Evolutionary conservation across 768 basidiomycete species (phyloP).

Genomic region (Kondoa malvinella): DNA sequence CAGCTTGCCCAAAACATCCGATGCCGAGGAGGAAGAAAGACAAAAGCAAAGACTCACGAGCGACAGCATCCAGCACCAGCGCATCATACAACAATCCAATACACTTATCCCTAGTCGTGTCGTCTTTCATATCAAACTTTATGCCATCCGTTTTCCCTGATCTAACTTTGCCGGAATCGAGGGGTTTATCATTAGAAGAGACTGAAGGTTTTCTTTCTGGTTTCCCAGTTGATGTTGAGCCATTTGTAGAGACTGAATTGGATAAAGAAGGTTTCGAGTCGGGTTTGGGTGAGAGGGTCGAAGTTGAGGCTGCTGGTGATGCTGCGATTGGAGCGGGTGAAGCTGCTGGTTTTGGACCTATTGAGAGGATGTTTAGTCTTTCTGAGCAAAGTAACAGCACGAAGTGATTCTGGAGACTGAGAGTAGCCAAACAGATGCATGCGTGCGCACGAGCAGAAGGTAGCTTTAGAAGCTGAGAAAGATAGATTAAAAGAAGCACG

Average conservation of each 20-base stretch:
- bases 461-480: too few species aligned
- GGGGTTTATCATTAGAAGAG: neutral
- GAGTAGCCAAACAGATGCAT: too few species aligned
- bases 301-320: constrained; percentile 11
- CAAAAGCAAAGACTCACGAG: constrained; percentile 46
- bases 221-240: too few species aligned
- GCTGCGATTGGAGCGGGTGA: constrained; percentile 9
- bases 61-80: constrained; percentile 64
- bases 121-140: constrained; percentile 42
- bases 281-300: constrained; percentile 19
- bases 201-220: neutral
- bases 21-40: neutral
- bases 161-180: neutral
- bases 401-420: too few species aligned
- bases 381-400: too few species aligned
- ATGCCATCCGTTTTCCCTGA: constrained; percentile 46
- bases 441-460: too few species aligned
- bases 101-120: constrained; percentile 70
- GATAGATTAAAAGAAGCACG: too few species aligned
- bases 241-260: neutral
- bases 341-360: constrained; percentile 9
- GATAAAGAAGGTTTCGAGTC: neutral
- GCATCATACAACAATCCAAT: constrained; percentile 81
- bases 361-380: too few species aligned
- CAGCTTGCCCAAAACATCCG: too few species aligned